Evolutionary conservation across 257 asterid genomes (phyloP), one percentile per base, ranked within the genome.

Genomic region (Solanum sitiens): DNA sequence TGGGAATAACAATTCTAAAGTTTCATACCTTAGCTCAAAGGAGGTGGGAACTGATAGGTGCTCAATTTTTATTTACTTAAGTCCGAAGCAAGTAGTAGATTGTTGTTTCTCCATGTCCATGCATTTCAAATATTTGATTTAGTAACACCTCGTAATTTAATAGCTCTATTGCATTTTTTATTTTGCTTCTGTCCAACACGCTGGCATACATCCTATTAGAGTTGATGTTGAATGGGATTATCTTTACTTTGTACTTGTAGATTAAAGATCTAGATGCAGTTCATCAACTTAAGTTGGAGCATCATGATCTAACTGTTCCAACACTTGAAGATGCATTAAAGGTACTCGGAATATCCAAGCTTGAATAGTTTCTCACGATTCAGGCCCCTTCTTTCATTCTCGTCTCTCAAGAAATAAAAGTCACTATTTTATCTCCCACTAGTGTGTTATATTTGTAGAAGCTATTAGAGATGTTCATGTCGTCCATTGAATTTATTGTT

Each of bases 321-420:
- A 94, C 98, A 40, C 76, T 93, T 87, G 98, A 93, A 95, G 98
- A 95, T 89, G 98, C 99, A 88, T 85, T 97, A 77, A 92, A 92
- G 98, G 99, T 95, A 91, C 45, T 59, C 32, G 20, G 74, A 61
- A 53, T 23, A 68, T 44, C 79, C 25, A 50, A 88, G 74, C 3
- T n/a, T 65, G 72, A 73, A 20, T 42, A 32, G 44, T 82, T 82
- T 50, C 30, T 47, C 85, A 30, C 15, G 39, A 21, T 83, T 33
- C 63, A 37, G 20, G 15, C n/a, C 63, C 18, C 42, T 16, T n/a
- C 65, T 27, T 42, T 63, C 53, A 35, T 50, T 61, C 37, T 42
- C 42, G 68, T 32, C 86, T 59, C 39, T 13, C 61, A 61, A 61
- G 45, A 73, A 53, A 72, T 63, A 25, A 75, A 87, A 15, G 83